These are phyloP conservation scores for Saccharomycopsis amapae DNA, from an alignment of 805 yeast species.

Conservation along the genomic window DNA sequence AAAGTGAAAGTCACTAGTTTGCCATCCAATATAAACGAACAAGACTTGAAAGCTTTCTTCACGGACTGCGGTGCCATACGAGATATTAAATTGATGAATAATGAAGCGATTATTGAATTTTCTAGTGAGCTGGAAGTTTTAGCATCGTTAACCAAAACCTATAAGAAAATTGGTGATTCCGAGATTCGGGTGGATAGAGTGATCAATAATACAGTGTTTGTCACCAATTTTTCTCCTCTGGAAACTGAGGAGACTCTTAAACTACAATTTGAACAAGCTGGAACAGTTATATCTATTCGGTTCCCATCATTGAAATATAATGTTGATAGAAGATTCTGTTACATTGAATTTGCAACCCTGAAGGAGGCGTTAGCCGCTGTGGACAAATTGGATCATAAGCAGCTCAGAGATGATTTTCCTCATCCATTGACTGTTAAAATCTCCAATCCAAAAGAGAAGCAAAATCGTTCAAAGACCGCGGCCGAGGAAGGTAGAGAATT, in stretches of 20 bases:
- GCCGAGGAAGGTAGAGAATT: slow-evolving; percentile 37
- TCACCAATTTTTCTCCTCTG: slow-evolving; percentile 64
- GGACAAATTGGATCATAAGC: slow-evolving; percentile 33
- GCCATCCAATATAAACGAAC: slow-evolving; percentile 34
- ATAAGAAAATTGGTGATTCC: slow-evolving; percentile 37
- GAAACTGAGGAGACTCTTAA: slow-evolving; percentile 35
- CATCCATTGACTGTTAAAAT: slow-evolving; percentile 47
- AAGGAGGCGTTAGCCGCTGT: slow-evolving; percentile 42
- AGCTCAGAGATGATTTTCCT: slow-evolving; percentile 28
- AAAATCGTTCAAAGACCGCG: slow-evolving; percentile 21
- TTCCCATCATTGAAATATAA: slow-evolving; percentile 56
- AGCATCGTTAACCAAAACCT: slow-evolving; percentile 54
- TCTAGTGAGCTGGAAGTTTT: slow-evolving; percentile 38
- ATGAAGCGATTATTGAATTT: slow-evolving; percentile 55
- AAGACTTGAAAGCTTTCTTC: slow-evolving; percentile 39
- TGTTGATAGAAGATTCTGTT: slow-evolving; percentile 62
- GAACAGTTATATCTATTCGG: slow-evolving; percentile 43
- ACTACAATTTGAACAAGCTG: slow-evolving; percentile 34
- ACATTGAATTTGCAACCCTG: slow-evolving; percentile 46
- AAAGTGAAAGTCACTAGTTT: slow-evolving; percentile 49
- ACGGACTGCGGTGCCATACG: slow-evolving; percentile 52
- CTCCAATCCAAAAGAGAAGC: slow-evolving; percentile 46
- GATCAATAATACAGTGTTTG: slow-evolving; percentile 53
- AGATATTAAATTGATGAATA: slow-evolving; percentile 28
- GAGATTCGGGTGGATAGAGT: slow-evolving; percentile 41